Conservation (phyloP, 306 rosid species). For the Vigna trinervia region DNA sequence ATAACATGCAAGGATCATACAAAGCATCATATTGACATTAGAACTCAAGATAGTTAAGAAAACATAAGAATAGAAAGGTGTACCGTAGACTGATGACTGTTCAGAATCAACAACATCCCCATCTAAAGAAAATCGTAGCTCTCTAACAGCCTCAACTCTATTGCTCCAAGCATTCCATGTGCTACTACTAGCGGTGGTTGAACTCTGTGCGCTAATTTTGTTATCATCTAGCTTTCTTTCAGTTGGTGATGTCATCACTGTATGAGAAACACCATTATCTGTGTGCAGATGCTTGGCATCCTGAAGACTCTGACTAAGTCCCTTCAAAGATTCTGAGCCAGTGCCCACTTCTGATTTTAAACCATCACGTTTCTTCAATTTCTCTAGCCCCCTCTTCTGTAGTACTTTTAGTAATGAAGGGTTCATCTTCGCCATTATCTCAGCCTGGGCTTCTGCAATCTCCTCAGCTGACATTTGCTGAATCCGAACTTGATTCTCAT, state of each 20-base stretch:
- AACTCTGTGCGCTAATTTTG: constrained; percentile 38
- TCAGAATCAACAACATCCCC: constrained; percentile 68
- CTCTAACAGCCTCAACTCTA: constrained; percentile 80
- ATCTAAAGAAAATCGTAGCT: constrained; percentile 74
- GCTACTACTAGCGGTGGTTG: constrained; percentile 53
- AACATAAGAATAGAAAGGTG: constrained; percentile 35
- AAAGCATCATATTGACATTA: constrained; percentile 31
- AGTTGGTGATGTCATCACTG: constrained; percentile 38
- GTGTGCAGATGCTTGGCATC: constrained; percentile 42
- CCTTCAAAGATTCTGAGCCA: constrained; percentile 41
- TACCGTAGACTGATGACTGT: constrained; percentile 56
- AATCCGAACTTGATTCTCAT: constrained; percentile 69
- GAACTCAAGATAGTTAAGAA: constrained; percentile 18
- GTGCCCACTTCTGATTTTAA: constrained; percentile 47
- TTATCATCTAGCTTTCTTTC: constrained; percentile 43
- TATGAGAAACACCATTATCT: constrained; percentile 42
- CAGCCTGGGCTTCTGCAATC: constrained; percentile 74
- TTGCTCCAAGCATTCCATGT: constrained; percentile 87
- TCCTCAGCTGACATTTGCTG: constrained; percentile 76
- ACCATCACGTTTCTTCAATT: constrained; percentile 52
- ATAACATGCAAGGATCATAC: constrained; percentile 24
- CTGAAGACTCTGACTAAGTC: constrained; percentile 44
- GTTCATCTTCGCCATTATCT: constrained; percentile 76
- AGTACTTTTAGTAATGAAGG: constrained; percentile 66
- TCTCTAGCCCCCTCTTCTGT: constrained; percentile 72